Conservation (phyloP, 2,329 filamentous ascomycete genomes). For the Botrytis paeoniae region DNA sequence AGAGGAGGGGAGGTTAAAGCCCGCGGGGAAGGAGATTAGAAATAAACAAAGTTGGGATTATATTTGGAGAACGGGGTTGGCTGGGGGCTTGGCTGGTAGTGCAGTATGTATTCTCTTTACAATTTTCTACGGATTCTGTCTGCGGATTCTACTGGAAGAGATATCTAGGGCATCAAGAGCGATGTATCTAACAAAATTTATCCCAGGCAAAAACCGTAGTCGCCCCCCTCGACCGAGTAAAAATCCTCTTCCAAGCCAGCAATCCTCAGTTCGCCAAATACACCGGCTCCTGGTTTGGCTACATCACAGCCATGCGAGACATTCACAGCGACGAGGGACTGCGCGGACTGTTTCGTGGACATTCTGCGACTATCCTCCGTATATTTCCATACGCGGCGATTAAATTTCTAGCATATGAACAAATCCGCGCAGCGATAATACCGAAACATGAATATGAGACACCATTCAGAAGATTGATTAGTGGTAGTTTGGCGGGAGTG, state of each 20-base stretch:
- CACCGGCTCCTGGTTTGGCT: constrained; percentile 80
- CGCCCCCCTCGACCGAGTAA: constrained; percentile 92
- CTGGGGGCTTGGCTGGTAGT: constrained; percentile 87
- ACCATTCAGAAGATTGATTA: constrained; percentile 68
- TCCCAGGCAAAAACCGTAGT: constrained; percentile 90
- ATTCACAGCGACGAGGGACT: constrained; percentile 76
- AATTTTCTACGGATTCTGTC: no score
- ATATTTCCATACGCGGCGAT: constrained; percentile 98
- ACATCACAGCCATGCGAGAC: constrained; percentile 76
- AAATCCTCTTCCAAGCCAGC: constrained; percentile 95
- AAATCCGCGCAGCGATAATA: constrained; percentile 81
- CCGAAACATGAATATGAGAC: constrained; percentile 72
- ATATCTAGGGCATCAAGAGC: background rate
- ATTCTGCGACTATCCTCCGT: constrained; percentile 87
- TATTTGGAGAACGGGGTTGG: constrained; percentile 75
- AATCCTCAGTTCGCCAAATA: constrained; percentile 95
- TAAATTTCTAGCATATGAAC: constrained; percentile 97
- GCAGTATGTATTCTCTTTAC: constrained; percentile 55
- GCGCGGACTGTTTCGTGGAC: constrained; percentile 81
- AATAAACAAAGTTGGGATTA: constrained; percentile 79
- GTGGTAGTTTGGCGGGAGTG: constrained; percentile 74
- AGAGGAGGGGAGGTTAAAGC: background rate
- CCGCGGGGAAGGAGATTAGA: background rate
- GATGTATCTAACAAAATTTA: background rate
- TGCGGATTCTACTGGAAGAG: background rate